phyloP scores from a whole-genome alignment of 169 alveolate genomes.

The Theileria parva region DNA sequence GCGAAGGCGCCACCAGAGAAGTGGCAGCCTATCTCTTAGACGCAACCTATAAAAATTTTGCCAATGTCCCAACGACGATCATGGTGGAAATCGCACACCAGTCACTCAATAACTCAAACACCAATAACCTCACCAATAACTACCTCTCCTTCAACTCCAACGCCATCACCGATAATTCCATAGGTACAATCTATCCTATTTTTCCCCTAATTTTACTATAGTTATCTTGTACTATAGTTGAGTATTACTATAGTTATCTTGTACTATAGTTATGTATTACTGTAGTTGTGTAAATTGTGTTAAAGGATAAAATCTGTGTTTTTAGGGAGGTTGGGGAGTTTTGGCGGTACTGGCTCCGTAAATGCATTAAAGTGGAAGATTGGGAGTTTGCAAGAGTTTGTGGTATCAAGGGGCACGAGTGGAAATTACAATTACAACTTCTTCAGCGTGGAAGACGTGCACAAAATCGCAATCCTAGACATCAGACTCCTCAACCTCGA shows the following conservation, averaged over 20 bases:
- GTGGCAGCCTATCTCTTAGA: slow-evolving; percentile 97
- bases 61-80: slow-evolving; percentile 96
- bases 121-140: slow-evolving; percentile 54
- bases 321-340: not conserved
- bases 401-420: slow-evolving; percentile 88
- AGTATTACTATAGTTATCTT: not conserved
- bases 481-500: slow-evolving; percentile 95
- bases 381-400: slow-evolving; percentile 87
- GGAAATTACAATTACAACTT: slow-evolving; percentile 92
- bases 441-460: slow-evolving; percentile 93
- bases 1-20: slow-evolving; percentile 98
- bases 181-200: not conserved
- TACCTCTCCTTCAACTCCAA: slow-evolving; percentile 17
- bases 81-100: slow-evolving; percentile 96
- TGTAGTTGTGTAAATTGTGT: not conserved
- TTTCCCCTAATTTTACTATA: not conserved
- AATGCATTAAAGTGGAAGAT: slow-evolving; percentile 82
- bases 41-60: slow-evolving; percentile 79
- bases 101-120: slow-evolving; percentile 83
- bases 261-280: not conserved
- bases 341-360: not conserved
- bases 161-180: not conserved
- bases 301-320: not conserved
- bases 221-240: not conserved
- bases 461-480: slow-evolving; percentile 94